Conservation (phyloP, 768 basidiomycete genomes). For the Trichaptum fuscoviolaceum region DNA sequence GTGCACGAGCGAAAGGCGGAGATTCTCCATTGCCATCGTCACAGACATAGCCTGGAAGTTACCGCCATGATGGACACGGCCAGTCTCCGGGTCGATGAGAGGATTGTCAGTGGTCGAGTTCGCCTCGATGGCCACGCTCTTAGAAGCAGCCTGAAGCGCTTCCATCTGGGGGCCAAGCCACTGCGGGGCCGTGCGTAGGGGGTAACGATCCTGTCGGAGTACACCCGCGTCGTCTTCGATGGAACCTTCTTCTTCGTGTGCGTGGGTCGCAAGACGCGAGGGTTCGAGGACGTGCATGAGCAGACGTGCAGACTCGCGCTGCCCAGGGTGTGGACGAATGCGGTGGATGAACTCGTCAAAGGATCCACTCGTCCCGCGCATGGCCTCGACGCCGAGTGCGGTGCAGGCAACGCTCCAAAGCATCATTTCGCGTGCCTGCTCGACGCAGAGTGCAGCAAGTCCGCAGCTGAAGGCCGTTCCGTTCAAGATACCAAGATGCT, state of each 20-base stretch:
- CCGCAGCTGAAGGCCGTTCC: conserved; percentile 84
- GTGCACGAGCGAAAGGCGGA: conserved; percentile 65
- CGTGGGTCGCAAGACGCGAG: conserved; percentile 58
- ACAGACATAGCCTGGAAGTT: conserved; percentile 90
- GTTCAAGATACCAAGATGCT: conserved; percentile 77
- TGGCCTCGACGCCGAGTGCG: conserved; percentile 80
- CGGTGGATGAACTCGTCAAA: conserved; percentile 78
- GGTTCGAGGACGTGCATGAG: conserved; percentile 49
- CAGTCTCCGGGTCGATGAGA: conserved; percentile 63
- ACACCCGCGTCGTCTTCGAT: conserved; percentile 68
- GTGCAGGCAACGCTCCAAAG: conserved; percentile 69
- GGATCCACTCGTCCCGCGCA: conserved; percentile 64
- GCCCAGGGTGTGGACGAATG: conserved; percentile 78
- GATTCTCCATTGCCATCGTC: conserved; percentile 85
- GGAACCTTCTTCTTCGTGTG: conserved; percentile 63
- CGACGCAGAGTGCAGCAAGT: conserved; percentile 67
- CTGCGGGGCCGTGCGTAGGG: conserved; percentile 72
- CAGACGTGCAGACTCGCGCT: conserved; percentile 30
- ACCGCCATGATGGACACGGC: conserved; percentile 71
- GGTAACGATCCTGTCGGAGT: conserved; percentile 77
- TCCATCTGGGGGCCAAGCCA: conserved; percentile 85
- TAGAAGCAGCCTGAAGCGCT: conserved; percentile 62
- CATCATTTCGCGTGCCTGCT: conserved; percentile 64
- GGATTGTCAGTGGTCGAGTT: conserved; percentile 92
- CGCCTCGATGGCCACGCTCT: conserved; percentile 66